Evolutionary conservation across 495 filamentous ascomycete genomes (phyloP).

Genomic region (Neurospora discreta): DNA sequence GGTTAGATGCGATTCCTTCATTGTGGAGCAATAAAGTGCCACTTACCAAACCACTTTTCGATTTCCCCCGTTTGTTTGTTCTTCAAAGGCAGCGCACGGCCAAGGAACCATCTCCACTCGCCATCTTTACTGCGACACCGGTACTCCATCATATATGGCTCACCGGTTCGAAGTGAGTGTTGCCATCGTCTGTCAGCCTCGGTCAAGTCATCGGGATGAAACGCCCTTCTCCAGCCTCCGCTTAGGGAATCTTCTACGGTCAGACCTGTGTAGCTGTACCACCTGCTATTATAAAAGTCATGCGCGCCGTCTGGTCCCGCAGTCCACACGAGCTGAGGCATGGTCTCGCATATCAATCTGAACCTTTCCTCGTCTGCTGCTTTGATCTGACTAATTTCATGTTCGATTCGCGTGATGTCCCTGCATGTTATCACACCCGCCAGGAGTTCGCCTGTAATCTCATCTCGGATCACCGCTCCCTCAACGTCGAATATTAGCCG

Average conservation of each 20-base stretch:
- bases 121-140: conserved; percentile 50
- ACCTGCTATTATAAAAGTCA: conserved; percentile 57
- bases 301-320: conserved; percentile 44
- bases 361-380: conserved; percentile 55
- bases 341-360: conserved; percentile 55
- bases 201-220: conserved; percentile 48
- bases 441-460: conserved; percentile 52
- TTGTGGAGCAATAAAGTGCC: not conserved
- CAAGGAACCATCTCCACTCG: conserved; percentile 63
- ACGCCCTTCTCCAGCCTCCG: conserved; percentile 27
- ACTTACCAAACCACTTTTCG: conserved; percentile 58
- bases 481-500: conserved; percentile 45
- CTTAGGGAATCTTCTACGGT: conserved; percentile 39
- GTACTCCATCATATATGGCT: conserved; percentile 55
- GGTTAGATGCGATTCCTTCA: not conserved
- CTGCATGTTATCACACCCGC: conserved; percentile 53
- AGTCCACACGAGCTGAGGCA: conserved; percentile 62
- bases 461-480: conserved; percentile 47
- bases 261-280: conserved; percentile 63
- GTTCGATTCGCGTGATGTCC: conserved; percentile 50
- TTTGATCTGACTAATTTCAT: conserved; percentile 48
- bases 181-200: conserved; percentile 39
- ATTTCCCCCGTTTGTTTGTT: conserved; percentile 50
- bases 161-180: conserved; percentile 49
- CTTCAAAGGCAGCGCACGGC: conserved; percentile 49